These are phyloP conservation scores for Ramichloridium luteum DNA, from an alignment of 2,329 filamentous ascomycete genomes.

Conservation along the genomic window DNA sequence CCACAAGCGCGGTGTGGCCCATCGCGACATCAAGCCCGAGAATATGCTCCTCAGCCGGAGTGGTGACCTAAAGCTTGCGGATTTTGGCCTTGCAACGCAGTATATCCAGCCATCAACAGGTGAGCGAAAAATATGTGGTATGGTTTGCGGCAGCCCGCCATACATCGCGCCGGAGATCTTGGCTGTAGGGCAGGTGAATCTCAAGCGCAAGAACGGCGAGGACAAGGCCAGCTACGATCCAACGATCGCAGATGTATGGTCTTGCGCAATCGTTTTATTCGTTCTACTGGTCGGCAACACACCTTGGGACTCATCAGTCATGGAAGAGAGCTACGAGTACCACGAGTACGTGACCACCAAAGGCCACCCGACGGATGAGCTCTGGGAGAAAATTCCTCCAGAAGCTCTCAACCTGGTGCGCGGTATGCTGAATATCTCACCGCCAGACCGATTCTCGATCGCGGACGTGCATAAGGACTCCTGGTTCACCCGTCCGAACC, in stretches of 20 bases:
- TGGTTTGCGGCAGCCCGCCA: constrained; percentile 88
- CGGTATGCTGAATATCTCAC: constrained; percentile 82
- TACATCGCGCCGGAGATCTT: constrained; percentile 94
- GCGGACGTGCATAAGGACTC: constrained; percentile 79
- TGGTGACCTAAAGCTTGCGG: constrained; percentile 84
- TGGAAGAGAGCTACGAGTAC: constrained; percentile 75
- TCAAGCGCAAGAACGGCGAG: constrained; percentile 33
- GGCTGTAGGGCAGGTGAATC: constrained; percentile 34
- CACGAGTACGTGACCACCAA: constrained; percentile 71
- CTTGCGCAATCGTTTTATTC: constrained; percentile 93
- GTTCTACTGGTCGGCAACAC: constrained; percentile 92
- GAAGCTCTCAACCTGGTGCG: constrained; percentile 70
- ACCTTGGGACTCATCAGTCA: constrained; percentile 83
- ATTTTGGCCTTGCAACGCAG: constrained; percentile 90
- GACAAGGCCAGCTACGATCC: constrained; percentile 54
- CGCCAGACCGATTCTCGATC: constrained; percentile 66
- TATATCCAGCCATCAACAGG: constrained; percentile 71
- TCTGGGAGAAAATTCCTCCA: constrained; percentile 69
- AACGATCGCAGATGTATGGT: constrained; percentile 88
- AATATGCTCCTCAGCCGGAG: constrained; percentile 80
- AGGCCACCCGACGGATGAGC: constrained; percentile 65
- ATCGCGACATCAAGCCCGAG: constrained; percentile 66
- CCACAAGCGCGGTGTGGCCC: constrained; percentile 89
- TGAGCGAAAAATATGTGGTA: constrained; percentile 66
- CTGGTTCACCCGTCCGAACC: constrained; percentile 82